Conservation (phyloP, 352 stramenopile species). For the Elongisporangium undulatum region DNA sequence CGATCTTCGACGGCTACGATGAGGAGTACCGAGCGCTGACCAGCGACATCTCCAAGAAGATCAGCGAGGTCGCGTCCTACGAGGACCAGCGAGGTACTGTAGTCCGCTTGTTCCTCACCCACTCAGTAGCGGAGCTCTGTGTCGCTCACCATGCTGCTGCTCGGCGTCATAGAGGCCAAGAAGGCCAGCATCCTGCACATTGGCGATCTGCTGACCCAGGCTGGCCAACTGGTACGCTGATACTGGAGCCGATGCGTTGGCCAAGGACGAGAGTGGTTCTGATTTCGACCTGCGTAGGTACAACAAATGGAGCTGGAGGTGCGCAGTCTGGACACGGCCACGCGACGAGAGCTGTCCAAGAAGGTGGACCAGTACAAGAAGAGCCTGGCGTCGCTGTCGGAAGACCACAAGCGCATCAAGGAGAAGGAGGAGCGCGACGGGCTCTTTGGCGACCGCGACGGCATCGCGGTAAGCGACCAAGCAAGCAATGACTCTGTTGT, state of each 20-base stretch:
- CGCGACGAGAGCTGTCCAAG: slow-evolving; percentile 81
- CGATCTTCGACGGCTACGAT: slow-evolving; percentile 87
- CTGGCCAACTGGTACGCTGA: slow-evolving; percentile 62
- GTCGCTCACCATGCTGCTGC: background rate
- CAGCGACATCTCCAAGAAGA: slow-evolving; percentile 86
- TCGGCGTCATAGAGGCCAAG: slow-evolving; percentile 79
- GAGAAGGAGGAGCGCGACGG: slow-evolving; percentile 83
- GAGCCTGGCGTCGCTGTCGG: slow-evolving; percentile 72
- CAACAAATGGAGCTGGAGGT: slow-evolving; percentile 89
- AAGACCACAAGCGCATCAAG: slow-evolving; percentile 76
- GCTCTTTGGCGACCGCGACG: slow-evolving; percentile 76
- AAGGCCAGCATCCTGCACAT: slow-evolving; percentile 81
- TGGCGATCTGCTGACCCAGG: slow-evolving; percentile 74
- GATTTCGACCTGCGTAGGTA: slow-evolving; percentile 10
- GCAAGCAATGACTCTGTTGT: background rate
- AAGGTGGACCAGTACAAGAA: slow-evolving; percentile 90
- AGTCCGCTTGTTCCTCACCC: background rate
- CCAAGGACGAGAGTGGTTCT: no score
- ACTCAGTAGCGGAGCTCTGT: background rate
- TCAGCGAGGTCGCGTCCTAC: slow-evolving; percentile 84
- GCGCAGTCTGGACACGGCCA: slow-evolving; percentile 72
- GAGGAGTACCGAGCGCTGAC: slow-evolving; percentile 83
- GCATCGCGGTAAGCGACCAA: slow-evolving; percentile 55
- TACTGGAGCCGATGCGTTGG: no score
- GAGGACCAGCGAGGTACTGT: slow-evolving; percentile 78